A percentile compares a stretch with the other conserved stretches of the same genome.
Evolutionary conservation across 345 rosid genomes (phyloP).

Genomic region (Pugionium cornutum): DNA sequence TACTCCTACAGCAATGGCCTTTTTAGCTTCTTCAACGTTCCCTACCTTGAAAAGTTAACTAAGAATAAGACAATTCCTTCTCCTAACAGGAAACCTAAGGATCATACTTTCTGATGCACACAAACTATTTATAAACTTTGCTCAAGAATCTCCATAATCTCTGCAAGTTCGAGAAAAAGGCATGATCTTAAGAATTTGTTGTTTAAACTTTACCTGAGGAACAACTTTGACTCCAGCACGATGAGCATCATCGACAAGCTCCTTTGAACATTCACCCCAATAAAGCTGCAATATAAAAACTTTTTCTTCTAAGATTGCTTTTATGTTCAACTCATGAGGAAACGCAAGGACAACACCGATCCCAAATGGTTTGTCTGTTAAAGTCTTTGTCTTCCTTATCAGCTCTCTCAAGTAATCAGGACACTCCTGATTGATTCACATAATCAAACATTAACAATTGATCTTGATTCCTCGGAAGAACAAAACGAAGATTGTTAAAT

Average conservation of each 20-base stretch:
- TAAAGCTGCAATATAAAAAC: conserved; percentile 76
- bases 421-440: conserved; percentile 52
- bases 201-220: conserved; percentile 62
- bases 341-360: conserved; percentile 73
- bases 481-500: not conserved
- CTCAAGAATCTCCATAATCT: not conserved
- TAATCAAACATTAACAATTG: not conserved
- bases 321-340: conserved; percentile 70
- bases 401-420: conserved; percentile 63
- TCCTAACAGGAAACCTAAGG: not conserved
- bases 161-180: too few species aligned
- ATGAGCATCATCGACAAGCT: conserved; percentile 66
- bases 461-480: too few species aligned
- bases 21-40: conserved; percentile 61
- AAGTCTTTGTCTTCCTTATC: conserved; percentile 63
- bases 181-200: not conserved
- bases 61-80: conserved; percentile 8
- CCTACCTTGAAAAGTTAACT: conserved; percentile 53
- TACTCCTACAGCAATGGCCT: conserved; percentile 58
- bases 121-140: conserved; percentile 7
- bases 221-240: conserved; percentile 66
- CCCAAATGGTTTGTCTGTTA: conserved; percentile 81
- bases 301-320: conserved; percentile 67
- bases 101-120: not conserved
- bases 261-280: conserved; percentile 78